Evolutionary conservation across 768 basidiomycete species (phyloP).

Genomic region (Lactifluus pinguis): DNA sequence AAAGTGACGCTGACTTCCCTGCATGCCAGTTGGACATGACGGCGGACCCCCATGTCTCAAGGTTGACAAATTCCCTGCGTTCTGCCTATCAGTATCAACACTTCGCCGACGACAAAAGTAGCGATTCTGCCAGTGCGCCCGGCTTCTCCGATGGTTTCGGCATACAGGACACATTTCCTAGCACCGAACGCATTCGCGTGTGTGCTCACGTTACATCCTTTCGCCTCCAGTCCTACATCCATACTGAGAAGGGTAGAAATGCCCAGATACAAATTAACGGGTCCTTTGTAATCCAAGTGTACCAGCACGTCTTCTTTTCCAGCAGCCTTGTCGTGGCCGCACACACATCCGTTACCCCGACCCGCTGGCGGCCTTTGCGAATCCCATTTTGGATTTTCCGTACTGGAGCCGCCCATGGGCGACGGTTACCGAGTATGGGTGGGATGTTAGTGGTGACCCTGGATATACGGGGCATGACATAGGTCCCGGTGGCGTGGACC

Average conservation of each 20-base stretch:
- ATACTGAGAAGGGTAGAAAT: no score
- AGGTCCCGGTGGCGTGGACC: constrained; percentile 33
- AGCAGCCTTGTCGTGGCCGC: no score
- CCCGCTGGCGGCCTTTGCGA: no score
- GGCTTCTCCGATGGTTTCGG: constrained; percentile 51
- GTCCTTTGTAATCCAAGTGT: no score
- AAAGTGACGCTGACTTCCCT: constrained; percentile 41
- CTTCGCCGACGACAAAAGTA: constrained; percentile 49
- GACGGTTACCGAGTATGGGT: constrained; percentile 30
- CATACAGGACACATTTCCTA: constrained; percentile 31
- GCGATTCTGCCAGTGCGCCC: constrained; percentile 53
- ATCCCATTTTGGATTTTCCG: no score
- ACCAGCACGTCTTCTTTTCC: no score
- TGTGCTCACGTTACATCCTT: no score
- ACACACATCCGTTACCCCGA: no score
- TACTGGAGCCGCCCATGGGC: no score
- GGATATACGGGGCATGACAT: constrained; percentile 70
- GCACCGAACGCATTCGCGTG: no score
- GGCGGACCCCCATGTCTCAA: constrained; percentile 27
- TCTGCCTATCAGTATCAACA: constrained; percentile 30
- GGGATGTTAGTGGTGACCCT: constrained; percentile 23
- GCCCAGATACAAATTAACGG: no score
- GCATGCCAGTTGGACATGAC: constrained; percentile 21
- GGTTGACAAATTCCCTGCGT: constrained; percentile 36
- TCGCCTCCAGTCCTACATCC: no score